phyloP scores from a whole-genome alignment of 768 basidiomycete species.

The Steccherinum ochraceum region DNA sequence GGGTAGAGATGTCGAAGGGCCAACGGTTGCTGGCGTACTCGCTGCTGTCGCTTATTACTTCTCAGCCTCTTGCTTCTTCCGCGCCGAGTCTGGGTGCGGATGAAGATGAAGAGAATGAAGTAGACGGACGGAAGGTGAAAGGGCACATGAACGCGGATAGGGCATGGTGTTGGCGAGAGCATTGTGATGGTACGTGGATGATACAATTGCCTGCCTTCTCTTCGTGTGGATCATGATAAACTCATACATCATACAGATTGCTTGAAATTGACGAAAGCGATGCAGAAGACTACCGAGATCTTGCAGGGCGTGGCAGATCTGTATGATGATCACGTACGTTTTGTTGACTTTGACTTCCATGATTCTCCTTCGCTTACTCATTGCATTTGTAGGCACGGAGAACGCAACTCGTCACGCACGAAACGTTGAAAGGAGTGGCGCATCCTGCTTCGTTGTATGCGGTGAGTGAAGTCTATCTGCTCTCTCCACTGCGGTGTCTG shows the following conservation, averaged over 20 bases:
- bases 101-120: constrained; percentile 43
- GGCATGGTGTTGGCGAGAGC: constrained; percentile 86
- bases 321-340: constrained; percentile 70
- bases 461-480: too few relatives aligned
- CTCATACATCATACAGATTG: constrained; percentile 53
- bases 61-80: constrained; percentile 48
- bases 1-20: constrained; percentile 68
- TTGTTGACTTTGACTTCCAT: background rate
- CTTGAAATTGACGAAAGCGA: constrained; percentile 67
- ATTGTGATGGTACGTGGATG: constrained; percentile 49
- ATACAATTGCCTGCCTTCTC: background rate
- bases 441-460: constrained; percentile 72
- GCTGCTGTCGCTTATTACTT: constrained; percentile 67
- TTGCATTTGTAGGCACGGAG: constrained; percentile 50
- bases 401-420: constrained; percentile 69
- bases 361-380: constrained; percentile 9
- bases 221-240: background rate
- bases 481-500: background rate
- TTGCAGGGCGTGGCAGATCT: constrained; percentile 71
- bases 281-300: constrained; percentile 70
- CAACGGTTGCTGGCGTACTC: constrained; percentile 71
- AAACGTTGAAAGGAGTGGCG: constrained; percentile 66
- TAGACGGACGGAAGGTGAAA: constrained; percentile 28
- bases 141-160: constrained; percentile 65
- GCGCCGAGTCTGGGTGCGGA: constrained; percentile 22